Percentiles rank a stretch among this genome's conserved stretches.
These are phyloP conservation scores for Aspergillus tamarii DNA, from an alignment of 2,329 filamentous ascomycete genomes.

Conservation along the genomic window DNA sequence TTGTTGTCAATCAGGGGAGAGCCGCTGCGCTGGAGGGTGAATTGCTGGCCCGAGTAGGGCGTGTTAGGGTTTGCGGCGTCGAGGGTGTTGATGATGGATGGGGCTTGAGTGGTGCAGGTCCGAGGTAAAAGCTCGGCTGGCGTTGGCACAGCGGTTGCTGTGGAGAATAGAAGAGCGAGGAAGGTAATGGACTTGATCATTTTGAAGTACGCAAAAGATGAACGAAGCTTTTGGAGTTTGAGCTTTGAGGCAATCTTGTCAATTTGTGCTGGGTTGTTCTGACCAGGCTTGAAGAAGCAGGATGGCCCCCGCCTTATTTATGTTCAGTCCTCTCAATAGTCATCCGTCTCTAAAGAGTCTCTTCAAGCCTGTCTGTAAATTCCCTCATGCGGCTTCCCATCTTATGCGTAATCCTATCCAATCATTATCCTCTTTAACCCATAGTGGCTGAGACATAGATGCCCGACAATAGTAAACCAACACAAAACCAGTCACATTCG, in stretches of 20 bases:
- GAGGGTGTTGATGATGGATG: slow-evolving; percentile 19
- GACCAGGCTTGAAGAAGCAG: not conserved
- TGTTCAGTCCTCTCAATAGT: not conserved
- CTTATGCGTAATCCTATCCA: not conserved
- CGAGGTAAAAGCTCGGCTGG: slow-evolving; percentile 16
- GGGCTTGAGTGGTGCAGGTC: slow-evolving; percentile 19
- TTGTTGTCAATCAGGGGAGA: slow-evolving; percentile 6
- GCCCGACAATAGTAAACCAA: not conserved
- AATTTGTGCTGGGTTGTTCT: not conserved
- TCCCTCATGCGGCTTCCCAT: not conserved
- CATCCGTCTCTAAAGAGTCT: not conserved
- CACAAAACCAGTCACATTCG: not conserved
- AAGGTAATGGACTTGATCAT: slow-evolving; percentile 11
- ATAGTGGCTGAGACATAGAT: not conserved
- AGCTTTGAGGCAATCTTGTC: not conserved
- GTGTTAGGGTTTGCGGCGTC: slow-evolving; percentile 13
- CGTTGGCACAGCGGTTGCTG: slow-evolving; percentile 11
- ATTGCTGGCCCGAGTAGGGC: slow-evolving; percentile 13
- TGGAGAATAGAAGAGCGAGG: slow-evolving; percentile 7
- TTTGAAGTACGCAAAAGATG: not conserved
- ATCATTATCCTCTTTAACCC: not conserved
- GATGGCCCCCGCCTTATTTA: not conserved
- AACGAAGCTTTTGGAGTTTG: not conserved
- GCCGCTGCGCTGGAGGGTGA: slow-evolving; percentile 15
- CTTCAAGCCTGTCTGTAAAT: not conserved